Conservation (phyloP, 2,329 filamentous ascomycete species). For the Trichoderma cornu-damae region DNA sequence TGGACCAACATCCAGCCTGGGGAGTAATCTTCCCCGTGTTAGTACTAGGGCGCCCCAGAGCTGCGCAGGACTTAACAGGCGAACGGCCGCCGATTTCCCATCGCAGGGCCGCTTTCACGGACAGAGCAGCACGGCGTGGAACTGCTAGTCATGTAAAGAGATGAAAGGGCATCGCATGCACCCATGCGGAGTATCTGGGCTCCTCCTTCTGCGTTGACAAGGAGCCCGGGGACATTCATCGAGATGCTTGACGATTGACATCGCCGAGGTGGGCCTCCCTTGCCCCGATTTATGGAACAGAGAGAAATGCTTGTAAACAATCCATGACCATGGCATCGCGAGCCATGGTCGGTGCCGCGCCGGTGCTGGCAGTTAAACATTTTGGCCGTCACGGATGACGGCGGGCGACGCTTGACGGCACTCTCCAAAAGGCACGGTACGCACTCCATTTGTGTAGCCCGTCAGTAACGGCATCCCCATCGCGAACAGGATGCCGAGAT, state of each 20-base stretch:
- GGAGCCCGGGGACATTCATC: neutral
- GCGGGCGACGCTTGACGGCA: neutral
- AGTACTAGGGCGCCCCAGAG: neutral
- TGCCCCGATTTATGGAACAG: neutral
- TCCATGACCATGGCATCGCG: neutral
- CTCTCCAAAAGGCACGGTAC: neutral
- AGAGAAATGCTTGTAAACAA: no score
- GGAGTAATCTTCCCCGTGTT: neutral
- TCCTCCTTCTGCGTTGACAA: no score
- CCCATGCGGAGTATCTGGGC: no score
- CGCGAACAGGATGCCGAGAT: neutral
- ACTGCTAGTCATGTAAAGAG: neutral
- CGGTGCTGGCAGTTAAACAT: neutral
- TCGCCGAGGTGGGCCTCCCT: neutral
- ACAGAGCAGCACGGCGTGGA: neutral
- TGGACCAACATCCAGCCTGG: neutral
- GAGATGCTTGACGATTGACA: no score
- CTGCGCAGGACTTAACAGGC: neutral
- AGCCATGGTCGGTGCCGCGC: no score
- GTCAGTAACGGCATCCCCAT: neutral
- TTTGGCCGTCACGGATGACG: neutral
- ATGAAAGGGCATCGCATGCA: neutral
- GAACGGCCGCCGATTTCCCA: neutral
- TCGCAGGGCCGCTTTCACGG: neutral
- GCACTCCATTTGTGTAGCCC: neutral